Evolutionary conservation across 345 rosid genomes (phyloP).

Genomic region (Clarkia xantiana): DNA sequence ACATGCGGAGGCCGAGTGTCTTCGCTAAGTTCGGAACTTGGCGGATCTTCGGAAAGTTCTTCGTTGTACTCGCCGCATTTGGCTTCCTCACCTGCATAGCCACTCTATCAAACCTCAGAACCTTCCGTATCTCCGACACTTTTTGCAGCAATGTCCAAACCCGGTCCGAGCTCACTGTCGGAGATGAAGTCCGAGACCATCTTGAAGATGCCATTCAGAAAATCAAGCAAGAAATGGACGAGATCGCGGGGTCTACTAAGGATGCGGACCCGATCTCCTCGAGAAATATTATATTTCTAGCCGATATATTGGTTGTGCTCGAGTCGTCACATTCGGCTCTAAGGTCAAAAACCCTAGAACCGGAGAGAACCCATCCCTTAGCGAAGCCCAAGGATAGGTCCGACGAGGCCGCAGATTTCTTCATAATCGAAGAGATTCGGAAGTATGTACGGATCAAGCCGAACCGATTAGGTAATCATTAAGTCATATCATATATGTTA

Average conservation of each 20-base stretch:
- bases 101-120: constrained; percentile 42
- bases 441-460: too few relatives aligned
- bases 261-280: too few relatives aligned
- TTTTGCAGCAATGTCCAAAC: constrained; percentile 21
- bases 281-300: constrained; percentile 34
- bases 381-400: too few relatives aligned
- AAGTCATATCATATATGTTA: too few relatives aligned
- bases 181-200: constrained; percentile 17
- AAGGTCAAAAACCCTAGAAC: too few relatives aligned
- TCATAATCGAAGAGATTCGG: too few relatives aligned
- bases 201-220: constrained; percentile 26
- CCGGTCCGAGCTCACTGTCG: constrained; percentile 11
- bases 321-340: too few relatives aligned
- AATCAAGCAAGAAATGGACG: constrained; percentile 42
- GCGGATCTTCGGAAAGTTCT: constrained; percentile 27
- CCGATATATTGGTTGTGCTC: too few relatives aligned
- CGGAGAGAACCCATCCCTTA: too few relatives aligned
- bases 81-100: constrained; percentile 43
- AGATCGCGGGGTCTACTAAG: too few relatives aligned
- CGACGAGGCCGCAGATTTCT: too few relatives aligned
- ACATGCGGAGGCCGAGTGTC: constrained; percentile 36
- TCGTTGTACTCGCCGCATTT: constrained; percentile 27
- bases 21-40: constrained; percentile 28
- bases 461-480: too few relatives aligned
- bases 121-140: constrained; percentile 34